Evolutionary conservation across 345 rosid species (phyloP).

Genomic region (Citrus sp.): DNA sequence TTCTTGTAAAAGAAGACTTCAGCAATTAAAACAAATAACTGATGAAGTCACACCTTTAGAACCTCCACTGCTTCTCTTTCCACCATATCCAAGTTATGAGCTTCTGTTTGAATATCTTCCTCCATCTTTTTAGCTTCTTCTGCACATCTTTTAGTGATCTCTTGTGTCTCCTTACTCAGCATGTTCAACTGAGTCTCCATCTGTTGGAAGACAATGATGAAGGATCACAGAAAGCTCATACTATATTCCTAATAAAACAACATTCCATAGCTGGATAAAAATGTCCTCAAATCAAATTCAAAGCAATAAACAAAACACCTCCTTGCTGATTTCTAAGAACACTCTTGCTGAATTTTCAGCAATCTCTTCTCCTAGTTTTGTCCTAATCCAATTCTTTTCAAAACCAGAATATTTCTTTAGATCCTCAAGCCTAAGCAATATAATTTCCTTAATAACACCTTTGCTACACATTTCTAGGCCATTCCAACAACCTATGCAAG

Average conservation of each 20-base stretch:
- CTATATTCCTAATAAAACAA: neutral
- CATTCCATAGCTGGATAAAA: neutral
- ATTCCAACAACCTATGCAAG: neutral
- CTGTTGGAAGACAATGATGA: slow-evolving; percentile 26
- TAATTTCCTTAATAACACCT: neutral
- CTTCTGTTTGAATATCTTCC: slow-evolving; percentile 53
- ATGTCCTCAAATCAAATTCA: neutral
- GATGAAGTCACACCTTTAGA: slow-evolving; percentile 40
- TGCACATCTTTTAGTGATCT: slow-evolving; percentile 37
- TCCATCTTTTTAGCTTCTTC: slow-evolving; percentile 55
- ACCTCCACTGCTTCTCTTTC: slow-evolving; percentile 80
- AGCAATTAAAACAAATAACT: neutral
- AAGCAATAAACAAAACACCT: neutral
- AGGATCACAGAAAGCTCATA: neutral
- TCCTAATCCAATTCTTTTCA: neutral
- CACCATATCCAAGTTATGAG: slow-evolving; percentile 40
- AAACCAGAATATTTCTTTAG: neutral
- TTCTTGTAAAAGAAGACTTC: neutral
- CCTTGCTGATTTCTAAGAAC: neutral
- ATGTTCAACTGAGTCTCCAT: slow-evolving; percentile 48
- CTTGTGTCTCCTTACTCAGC: slow-evolving; percentile 56
- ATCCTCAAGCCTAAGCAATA: neutral
- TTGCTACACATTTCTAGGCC: neutral
- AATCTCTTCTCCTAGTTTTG: neutral
- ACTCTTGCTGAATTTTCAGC: neutral